Evolutionary conservation across 2,329 filamentous ascomycete genomes (phyloP), one percentile per base, ranked within the genome.

Genomic region (Arthrobotrys sphaeroides): DNA sequence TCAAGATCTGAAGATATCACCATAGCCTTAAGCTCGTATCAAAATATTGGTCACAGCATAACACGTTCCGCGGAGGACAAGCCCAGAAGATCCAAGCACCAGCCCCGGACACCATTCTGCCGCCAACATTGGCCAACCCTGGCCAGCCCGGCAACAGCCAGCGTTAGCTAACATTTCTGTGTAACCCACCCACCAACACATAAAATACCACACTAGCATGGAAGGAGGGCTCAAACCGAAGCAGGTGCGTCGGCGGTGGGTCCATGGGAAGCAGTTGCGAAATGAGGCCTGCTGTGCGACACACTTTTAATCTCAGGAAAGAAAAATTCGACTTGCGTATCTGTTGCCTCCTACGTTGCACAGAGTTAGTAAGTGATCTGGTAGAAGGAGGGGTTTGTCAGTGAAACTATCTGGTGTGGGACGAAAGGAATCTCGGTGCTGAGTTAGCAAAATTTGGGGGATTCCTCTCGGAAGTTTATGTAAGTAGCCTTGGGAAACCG

Each of bases 141-240:
- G n/a, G n/a, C n/a, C n/a, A n/a, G n/a, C n/a, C n/a, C n/a, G n/a
- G n/a, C n/a, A n/a, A n/a, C n/a, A n/a, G n/a, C n/a, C n/a, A n/a
- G n/a, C n/a, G n/a, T n/a, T n/a, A n/a, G 47, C 16, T 5, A 24
- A 28, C 28, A 24, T 36, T 20, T 33, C n/a, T 36, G 68, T 66
- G 60, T 28, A 55, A 60, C 69, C 69, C 61, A 67, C 66, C 26
- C 18, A 16, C 36, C 70, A 74, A 74, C 70, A 33, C 70, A 74
- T 20, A 74, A 74, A 74, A 62, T 74, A 68, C 62, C 62, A 74
- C 70, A 68, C 33, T 45, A 51, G 33, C 28, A 59, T 28, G 5
- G 16, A 31, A 67, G 40, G 33, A 55, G 42, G 13, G 24, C 28
- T 49, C 7, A 16, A 22, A 13, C n/a, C n/a, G 40, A 43, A 43